Evolutionary conservation across 495 filamentous ascomycete genomes (phyloP).

Genomic region (Glutinoglossum americanum): DNA sequence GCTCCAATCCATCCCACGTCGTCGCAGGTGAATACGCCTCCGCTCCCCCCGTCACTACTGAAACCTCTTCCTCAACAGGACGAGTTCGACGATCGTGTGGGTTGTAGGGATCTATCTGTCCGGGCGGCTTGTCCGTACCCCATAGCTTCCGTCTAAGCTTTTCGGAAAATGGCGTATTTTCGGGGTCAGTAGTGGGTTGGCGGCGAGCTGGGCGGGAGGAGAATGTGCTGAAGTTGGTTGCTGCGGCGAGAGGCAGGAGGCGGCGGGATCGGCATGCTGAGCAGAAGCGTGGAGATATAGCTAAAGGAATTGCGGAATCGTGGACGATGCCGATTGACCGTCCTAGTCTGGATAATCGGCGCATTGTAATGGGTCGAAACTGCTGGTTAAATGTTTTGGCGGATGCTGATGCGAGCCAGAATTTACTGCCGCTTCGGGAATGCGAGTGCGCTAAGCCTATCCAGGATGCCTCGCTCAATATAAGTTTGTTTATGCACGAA

Average conservation of each 20-base stretch:
- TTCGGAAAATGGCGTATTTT: slow-evolving; percentile 21
- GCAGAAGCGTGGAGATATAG: neutral
- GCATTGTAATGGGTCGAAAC: no score
- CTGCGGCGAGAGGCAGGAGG: neutral
- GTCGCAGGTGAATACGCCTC: slow-evolving; percentile 33
- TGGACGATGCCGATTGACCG: neutral
- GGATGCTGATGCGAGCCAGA: no score
- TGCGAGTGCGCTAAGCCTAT: no score
- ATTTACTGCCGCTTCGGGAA: no score
- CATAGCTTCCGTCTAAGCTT: slow-evolving; percentile 30
- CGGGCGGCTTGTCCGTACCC: slow-evolving; percentile 33
- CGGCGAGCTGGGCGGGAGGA: neutral
- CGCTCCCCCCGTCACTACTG: slow-evolving; percentile 6
- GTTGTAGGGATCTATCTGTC: slow-evolving; percentile 30
- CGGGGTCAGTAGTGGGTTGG: neutral
- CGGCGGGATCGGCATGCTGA: neutral
- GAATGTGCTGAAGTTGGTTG: neutral
- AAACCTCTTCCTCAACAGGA: slow-evolving; percentile 9
- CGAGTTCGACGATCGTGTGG: neutral
- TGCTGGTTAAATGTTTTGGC: no score
- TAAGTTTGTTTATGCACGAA: no score
- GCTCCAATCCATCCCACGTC: slow-evolving; percentile 32
- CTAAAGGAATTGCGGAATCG: neutral
- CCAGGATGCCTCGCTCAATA: no score
- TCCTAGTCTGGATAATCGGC: neutral